phyloP scores from a whole-genome alignment of 495 filamentous ascomycete species.

The Xylaria nigripes region DNA sequence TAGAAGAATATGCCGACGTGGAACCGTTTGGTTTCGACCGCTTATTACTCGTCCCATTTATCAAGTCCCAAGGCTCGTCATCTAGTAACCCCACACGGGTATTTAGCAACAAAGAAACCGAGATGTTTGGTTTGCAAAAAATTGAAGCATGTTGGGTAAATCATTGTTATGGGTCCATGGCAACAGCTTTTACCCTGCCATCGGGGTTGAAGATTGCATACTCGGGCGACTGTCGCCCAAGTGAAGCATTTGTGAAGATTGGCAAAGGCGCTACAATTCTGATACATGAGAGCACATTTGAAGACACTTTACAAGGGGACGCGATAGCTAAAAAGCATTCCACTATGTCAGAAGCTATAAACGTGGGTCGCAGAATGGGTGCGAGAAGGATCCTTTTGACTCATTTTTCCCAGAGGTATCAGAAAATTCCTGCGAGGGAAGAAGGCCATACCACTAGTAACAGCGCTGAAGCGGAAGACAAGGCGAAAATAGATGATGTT shows the following conservation, averaged over 20 bases:
- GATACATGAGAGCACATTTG: slow-evolving; percentile 94
- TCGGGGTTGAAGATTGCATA: slow-evolving; percentile 80
- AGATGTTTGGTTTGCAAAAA: slow-evolving; percentile 32
- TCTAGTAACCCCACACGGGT: background rate
- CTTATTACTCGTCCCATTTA: slow-evolving; percentile 23
- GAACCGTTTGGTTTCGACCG: slow-evolving; percentile 66
- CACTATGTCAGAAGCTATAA: slow-evolving; percentile 76
- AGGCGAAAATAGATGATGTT: slow-evolving; percentile 35
- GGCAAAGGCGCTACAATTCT: slow-evolving; percentile 70
- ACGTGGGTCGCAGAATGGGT: slow-evolving; percentile 66
- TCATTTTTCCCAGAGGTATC: slow-evolving; percentile 94
- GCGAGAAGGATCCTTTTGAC: slow-evolving; percentile 73
- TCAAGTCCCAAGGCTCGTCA: slow-evolving; percentile 7
- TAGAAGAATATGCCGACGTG: slow-evolving; percentile 67
- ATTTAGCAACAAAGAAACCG: slow-evolving; percentile 15
- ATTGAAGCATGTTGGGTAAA: slow-evolving; percentile 56
- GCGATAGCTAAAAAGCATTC: slow-evolving; percentile 85
- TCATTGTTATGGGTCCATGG: slow-evolving; percentile 75
- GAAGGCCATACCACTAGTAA: slow-evolving; percentile 11
- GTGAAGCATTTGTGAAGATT: slow-evolving; percentile 55
- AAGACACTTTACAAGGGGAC: slow-evolving; percentile 68
- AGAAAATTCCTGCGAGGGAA: slow-evolving; percentile 61
- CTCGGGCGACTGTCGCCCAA: slow-evolving; percentile 86
- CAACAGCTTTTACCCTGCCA: slow-evolving; percentile 66
- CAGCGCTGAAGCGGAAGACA: slow-evolving; percentile 10